phyloP scores from a whole-genome alignment of 257 asterid species.

The Jacaranda copaia region DNA sequence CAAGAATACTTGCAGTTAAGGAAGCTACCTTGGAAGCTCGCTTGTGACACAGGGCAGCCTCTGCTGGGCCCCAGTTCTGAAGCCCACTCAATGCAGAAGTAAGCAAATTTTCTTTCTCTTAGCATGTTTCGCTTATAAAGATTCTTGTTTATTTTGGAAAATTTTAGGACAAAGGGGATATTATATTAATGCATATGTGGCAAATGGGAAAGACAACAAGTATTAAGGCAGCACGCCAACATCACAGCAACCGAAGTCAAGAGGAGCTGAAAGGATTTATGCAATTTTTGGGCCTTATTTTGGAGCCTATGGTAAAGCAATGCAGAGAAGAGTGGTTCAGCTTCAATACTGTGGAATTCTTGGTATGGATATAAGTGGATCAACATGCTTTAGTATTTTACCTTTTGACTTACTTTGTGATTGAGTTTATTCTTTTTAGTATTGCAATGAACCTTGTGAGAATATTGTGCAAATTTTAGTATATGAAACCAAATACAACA shows the following conservation, averaged over 20 bases:
- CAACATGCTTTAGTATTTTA: background rate
- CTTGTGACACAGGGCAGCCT: conserved; percentile 31
- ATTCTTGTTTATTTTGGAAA: background rate
- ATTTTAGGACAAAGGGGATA: conserved; percentile 31
- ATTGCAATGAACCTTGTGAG: background rate
- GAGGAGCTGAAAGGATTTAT: conserved; percentile 26
- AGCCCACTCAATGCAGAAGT: background rate
- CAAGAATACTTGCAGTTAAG: conserved; percentile 11
- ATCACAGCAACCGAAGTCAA: conserved; percentile 48
- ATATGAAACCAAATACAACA: too few relatives aligned
- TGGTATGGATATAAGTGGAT: background rate
- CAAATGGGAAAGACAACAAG: conserved; percentile 40
- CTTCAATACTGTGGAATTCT: conserved; percentile 22
- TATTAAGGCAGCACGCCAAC: conserved; percentile 35
- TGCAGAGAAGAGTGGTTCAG: conserved; percentile 42
- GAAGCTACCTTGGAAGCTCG: conserved; percentile 32
- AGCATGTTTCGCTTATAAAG: background rate
- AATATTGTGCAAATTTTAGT: background rate
- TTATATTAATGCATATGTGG: conserved; percentile 37
- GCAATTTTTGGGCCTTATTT: conserved; percentile 40
- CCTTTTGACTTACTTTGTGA: conserved; percentile 1
- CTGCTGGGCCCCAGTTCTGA: conserved; percentile 17
- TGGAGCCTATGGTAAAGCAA: conserved; percentile 40
- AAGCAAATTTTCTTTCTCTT: background rate
- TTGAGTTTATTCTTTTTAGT: background rate